Evolutionary conservation across 2,329 filamentous ascomycete genomes (phyloP), one percentile per base, ranked within the genome.

Genomic region (Pseudogymnoascus sp.): DNA sequence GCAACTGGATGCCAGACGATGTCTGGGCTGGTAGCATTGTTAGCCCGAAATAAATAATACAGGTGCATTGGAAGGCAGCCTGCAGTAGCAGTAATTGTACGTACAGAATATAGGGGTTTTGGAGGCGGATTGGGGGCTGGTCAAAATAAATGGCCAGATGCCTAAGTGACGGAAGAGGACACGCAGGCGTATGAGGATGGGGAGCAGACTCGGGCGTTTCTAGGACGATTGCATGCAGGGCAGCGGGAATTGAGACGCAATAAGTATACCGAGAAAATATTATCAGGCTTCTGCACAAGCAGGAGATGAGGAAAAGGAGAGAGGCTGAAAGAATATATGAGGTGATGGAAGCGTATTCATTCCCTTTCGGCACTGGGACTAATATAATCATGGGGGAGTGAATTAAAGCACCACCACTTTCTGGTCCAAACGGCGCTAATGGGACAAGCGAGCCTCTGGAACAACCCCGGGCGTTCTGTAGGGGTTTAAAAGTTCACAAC

Each of bases 301-400:
- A 56, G 50, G 28, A 56, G 50, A 56, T 33, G 50, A 7, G 26
- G 50, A 56, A 33, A 56, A 56, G 50, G 50, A 33, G 50, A 56
- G 50, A 56, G 50, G 50, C 50, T 56, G 50, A 56, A 56, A 56
- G 50, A 56, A 56, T 56, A 56, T 56, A 22, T 56, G 50, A 56
- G 50, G 28, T 56, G 50, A 56, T 56, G 50, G 26, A 56, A 56
- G 50, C 50, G 50, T 56, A 56, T 56, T 56, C 50, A n/a, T 31
- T 56, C 46, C 46, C 46, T 53, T 53, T 53, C 26, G 46, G 46
- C 46, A 53, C 46, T 31, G 26, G 43, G 43, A 50, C 43, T 50
- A 50, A 50, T 53, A 53, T 53, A 53, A 31, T 53, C 46, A 31
- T 53, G 46, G 46, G 50, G 50, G 50, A 56, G 28, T 56, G 50